Evolutionary conservation across 345 rosid species (phyloP), one percentile per base, ranked within the genome.

Genomic region (Brassica juncea): DNA sequence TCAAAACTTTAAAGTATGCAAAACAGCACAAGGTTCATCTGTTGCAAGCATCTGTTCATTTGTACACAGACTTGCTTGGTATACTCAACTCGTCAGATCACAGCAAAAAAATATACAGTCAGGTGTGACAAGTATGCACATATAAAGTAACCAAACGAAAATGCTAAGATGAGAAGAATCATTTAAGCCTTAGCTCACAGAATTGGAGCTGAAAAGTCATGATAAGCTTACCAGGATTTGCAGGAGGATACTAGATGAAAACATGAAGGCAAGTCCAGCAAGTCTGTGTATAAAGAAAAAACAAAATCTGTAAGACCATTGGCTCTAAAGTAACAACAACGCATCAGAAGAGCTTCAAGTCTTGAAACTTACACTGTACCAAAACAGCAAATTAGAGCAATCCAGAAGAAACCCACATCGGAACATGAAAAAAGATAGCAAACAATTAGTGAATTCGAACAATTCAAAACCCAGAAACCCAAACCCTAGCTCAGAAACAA

Each of bases 251-350:
- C 97, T 88, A 25, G 94, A 84, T 7, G 97, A 94, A 84, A 92
- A 94, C 98, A 94, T 94, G 84, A 94, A 94, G 27, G 97, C 98
- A 76, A 92, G 94, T 68, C 97, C 97, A 73, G 94, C 98, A 71
- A 92, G 97, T 76, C 96, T 94, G 92, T 76, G 80, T 1, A 79
- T 42, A 35, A 42, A 77, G 6, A 32, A 16, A 52, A 15, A 27
- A 14, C 0, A 52, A 58, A 62, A 64, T 30, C 49, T 47, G 19
- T 78, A 63, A 39, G 54, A 72, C 5, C 62, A 78, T 1, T 31
- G 11, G 9, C 42, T 28, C 68, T 14, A 10, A 71, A 34, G 21
- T 25, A 37, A 69, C 65, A 62, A 9, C 42, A 72, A 66, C 9
- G 68, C 44, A 58, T 59, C 21, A 32, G 5, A 60, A 59, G 80